Base-by-base conservation (phyloP, 257 asterid species). In the Solanum sejunctum region DNA sequence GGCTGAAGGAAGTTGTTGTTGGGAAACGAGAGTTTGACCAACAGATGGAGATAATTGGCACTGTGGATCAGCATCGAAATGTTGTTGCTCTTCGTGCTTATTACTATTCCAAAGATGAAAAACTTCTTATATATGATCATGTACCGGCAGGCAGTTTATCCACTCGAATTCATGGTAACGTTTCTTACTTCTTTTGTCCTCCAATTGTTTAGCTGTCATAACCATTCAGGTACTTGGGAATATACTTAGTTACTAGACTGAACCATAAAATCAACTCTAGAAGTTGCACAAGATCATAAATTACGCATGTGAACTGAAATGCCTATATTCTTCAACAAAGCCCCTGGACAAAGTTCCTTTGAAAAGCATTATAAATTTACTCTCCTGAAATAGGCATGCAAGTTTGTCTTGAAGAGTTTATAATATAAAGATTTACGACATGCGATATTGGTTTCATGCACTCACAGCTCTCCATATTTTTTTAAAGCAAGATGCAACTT, bases 21-120 rank as follows among this genome's bases (percentile, higher is more conserved):
- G 91, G 92, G 49, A 93, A 89, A 86, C 86, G 88, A 85, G 97
- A 92, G 64, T 92, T 93, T 54, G 97, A 92, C 73, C 97, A 92
- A 32, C 95, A 91, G 85, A 90, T 93, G 97, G 90, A 89, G 88
- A 83, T 83, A 58, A 87, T 92, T 28, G 96, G 89, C 81, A 88
- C 85, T 82, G 63, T 89, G 23, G 77, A 85, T 84, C 92, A 79
- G 72, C 96, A 93, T 88, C 95, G 91, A 47, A 89, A 89, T 73
- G 85, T 89, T 80, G 92, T 91, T 78, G 90, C 93, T 28, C 91
- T 93, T 61, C 87, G 93, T 49, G 95, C 94, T 88, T 91, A 92
- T 86, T 93, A 93, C 93, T 88, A 89, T 80, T 93, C 97, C 85
- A 91, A 90, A 86, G 94, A 91, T 64, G 97, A 93, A 89, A 93